These are phyloP conservation scores for Erucastrum elatum DNA, from an alignment of 345 rosid genomes.

Conservation along the genomic window DNA sequence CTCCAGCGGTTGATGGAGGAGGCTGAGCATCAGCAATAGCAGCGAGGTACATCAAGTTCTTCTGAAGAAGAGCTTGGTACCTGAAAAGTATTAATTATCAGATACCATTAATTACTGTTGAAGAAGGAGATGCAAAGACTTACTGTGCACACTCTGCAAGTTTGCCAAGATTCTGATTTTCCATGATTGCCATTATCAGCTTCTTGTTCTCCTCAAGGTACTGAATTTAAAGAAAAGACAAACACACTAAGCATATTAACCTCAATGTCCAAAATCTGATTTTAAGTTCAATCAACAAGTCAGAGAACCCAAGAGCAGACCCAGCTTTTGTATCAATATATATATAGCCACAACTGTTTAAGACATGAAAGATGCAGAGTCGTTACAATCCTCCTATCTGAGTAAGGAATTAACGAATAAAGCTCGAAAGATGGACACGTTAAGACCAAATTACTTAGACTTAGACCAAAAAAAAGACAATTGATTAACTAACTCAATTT, in stretches of 20 bases:
- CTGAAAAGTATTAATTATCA: conserved; percentile 33
- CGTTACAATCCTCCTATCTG: neutral
- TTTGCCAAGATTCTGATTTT: conserved; percentile 90
- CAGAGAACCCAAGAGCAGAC: neutral
- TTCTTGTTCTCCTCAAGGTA: conserved; percentile 94
- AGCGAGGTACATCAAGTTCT: conserved; percentile 93
- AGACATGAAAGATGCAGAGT: neutral
- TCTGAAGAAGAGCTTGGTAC: conserved; percentile 88
- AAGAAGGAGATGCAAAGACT: conserved; percentile 30
- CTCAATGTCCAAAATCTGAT: conserved; percentile 11
- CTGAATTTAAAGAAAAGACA: conserved; percentile 43
- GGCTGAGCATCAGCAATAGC: conserved; percentile 99
- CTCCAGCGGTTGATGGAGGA: conserved; percentile 52
- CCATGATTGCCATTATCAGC: conserved; percentile 88
- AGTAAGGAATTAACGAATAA: neutral
- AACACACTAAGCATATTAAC: neutral
- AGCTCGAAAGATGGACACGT: conserved; percentile 15
- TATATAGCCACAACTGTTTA: neutral
- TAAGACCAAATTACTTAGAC: neutral
- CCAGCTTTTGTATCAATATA: neutral
- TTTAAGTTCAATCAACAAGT: neutral
- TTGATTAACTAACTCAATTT: too few species aligned
- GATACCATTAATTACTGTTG: neutral
- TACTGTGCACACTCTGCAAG: conserved; percentile 92
- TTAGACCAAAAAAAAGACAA: too few species aligned